These are phyloP conservation scores for Waltergamsia citrina DNA, from an alignment of 2,329 filamentous ascomycete species.

Conservation along the genomic window DNA sequence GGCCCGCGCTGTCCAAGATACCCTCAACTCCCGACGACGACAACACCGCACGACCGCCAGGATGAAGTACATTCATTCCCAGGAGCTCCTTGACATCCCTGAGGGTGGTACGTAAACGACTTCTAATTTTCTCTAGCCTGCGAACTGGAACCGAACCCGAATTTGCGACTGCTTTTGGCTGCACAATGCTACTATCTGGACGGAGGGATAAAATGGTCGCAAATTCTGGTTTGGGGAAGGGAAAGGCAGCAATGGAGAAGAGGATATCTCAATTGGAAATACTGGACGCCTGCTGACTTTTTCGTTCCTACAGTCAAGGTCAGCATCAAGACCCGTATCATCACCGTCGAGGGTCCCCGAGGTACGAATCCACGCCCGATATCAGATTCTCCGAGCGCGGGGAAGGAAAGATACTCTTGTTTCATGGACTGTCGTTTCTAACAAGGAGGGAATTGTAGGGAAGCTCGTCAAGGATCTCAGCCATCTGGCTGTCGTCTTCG, in stretches of 20 bases:
- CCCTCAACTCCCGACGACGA: conserved; percentile 29
- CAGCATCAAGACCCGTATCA: conserved; percentile 89
- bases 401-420: too few species aligned
- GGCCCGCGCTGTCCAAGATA: conserved; percentile 25
- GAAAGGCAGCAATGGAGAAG: not conserved
- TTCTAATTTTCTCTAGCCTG: conserved; percentile 9
- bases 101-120: conserved; percentile 76
- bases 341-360: conserved; percentile 95
- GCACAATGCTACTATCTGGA: too few species aligned
- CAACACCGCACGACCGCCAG: conserved; percentile 53
- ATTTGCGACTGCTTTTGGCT: too few species aligned
- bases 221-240: not conserved
- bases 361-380: conserved; percentile 40
- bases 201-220: not conserved
- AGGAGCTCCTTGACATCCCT: conserved; percentile 91
- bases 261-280: conserved; percentile 6
- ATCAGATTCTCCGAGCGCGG: too few species aligned
- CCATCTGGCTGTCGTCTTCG: conserved; percentile 95
- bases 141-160: conserved; percentile 1
- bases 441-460: conserved; percentile 40
- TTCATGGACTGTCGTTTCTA: conserved; percentile 1
- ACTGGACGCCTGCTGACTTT: conserved; percentile 16
- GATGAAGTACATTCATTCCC: conserved; percentile 99
- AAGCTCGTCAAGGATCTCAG: conserved; percentile 96
- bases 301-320: conserved; percentile 74